Evolutionary conservation across 106 monocot genomes (phyloP).

Genomic region (Agapanthus africanus): DNA sequence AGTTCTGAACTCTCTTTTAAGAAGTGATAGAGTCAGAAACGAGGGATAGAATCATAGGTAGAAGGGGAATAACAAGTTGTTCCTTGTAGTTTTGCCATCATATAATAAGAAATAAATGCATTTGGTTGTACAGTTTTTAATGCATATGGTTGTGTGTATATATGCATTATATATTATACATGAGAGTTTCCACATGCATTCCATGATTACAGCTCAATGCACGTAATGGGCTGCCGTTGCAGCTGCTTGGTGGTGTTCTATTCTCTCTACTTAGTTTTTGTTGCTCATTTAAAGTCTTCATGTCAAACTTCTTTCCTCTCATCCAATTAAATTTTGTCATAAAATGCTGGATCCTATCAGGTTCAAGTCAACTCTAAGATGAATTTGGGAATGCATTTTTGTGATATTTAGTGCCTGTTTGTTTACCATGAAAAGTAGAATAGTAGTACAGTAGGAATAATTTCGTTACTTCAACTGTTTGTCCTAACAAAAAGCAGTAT

Average conservation of each 20-base stretch:
- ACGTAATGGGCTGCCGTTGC: not conserved
- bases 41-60: not conserved
- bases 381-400: no score
- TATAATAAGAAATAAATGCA: not conserved
- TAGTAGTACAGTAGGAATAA: not conserved
- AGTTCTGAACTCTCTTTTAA: no score
- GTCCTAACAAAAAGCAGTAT: no score
- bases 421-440: no score
- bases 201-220: not conserved
- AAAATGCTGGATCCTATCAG: not conserved
- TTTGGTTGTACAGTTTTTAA: not conserved
- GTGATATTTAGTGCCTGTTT: no score
- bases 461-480: no score
- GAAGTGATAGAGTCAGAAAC: no score
- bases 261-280: no score
- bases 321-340: no score
- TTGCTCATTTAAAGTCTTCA: not conserved
- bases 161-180: not conserved
- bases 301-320: not conserved
- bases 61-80: not conserved
- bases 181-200: constrained; percentile 6
- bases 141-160: no score
- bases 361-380: not conserved
- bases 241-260: not conserved
- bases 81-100: not conserved